These are phyloP conservation scores for Pythium rishiriense DNA, from an alignment of 352 stramenopile species.

Conservation along the genomic window DNA sequence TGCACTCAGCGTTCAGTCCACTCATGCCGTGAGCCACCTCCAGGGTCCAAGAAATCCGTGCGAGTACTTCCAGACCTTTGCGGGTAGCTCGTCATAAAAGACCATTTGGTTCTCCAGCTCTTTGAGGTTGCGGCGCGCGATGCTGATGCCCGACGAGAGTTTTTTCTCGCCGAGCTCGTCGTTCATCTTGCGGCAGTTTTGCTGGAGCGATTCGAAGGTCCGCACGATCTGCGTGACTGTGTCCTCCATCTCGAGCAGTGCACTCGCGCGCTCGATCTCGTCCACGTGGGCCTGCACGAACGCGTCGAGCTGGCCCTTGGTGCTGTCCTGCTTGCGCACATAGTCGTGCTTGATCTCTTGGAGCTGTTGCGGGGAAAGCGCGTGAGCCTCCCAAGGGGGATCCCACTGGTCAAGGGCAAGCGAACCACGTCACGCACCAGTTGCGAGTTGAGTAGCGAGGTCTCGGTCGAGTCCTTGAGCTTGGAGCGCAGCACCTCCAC, in stretches of 20 bases:
- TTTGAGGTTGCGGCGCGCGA: constrained; percentile 76
- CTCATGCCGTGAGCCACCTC: not conserved
- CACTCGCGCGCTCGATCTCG: constrained; percentile 80
- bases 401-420: not conserved
- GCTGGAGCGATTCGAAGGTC: constrained; percentile 54
- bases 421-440: constrained; percentile 35
- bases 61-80: constrained; percentile 53
- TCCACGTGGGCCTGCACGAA: constrained; percentile 81
- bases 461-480: constrained; percentile 82
- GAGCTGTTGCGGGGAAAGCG: constrained; percentile 32
- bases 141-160: constrained; percentile 74
- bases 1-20: not conserved
- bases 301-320: constrained; percentile 65
- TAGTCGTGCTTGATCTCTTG: constrained; percentile 88
- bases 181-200: constrained; percentile 78
- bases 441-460: constrained; percentile 81
- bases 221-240: constrained; percentile 61
- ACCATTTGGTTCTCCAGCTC: constrained; percentile 81
- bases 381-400: not conserved
- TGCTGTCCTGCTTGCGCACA: constrained; percentile 66
- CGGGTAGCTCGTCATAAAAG: constrained; percentile 78
- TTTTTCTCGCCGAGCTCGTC: constrained; percentile 84
- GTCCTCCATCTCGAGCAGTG: constrained; percentile 69
- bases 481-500: constrained; percentile 80
- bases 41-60: too few species aligned